Conservation (phyloP, 345 rosid genomes). For the Salix caprea region DNA sequence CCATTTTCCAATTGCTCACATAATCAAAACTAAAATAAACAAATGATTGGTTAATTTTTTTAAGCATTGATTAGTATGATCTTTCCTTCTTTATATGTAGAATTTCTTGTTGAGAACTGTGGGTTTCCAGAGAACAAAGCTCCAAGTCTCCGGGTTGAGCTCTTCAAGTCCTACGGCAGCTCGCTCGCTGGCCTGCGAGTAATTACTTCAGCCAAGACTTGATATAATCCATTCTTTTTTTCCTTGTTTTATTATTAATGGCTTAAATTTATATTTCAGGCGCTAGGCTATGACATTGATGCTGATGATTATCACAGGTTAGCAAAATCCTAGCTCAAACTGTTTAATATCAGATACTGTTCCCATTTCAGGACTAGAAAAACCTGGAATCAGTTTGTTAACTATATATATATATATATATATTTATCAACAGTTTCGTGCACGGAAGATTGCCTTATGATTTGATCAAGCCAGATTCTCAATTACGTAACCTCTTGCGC, state of each 20-base stretch:
- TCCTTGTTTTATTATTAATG: not conserved
- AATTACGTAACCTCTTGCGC: slow-evolving; percentile 53
- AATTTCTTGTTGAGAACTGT: slow-evolving; percentile 65
- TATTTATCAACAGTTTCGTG: slow-evolving; percentile 53
- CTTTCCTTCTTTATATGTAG: slow-evolving; percentile 21
- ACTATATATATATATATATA: not conserved
- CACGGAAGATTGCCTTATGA: slow-evolving; percentile 94
- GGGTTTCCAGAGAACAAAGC: slow-evolving; percentile 63
- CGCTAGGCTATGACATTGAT: slow-evolving; percentile 61
- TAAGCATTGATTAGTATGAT: not conserved
- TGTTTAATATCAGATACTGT: not conserved
- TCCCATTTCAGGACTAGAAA: not conserved
- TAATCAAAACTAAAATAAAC: not conserved
- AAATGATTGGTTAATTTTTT: not conserved
- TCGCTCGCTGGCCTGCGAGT: slow-evolving; percentile 92
- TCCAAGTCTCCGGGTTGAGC: slow-evolving; percentile 57
- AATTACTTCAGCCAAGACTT: not conserved
- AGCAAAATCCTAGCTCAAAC: not conserved
- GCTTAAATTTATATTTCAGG: slow-evolving; percentile 35
- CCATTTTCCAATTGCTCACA: not conserved
- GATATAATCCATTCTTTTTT: not conserved
- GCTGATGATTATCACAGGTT: slow-evolving; percentile 92
- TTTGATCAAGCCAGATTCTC: slow-evolving; percentile 60
- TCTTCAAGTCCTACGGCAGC: slow-evolving; percentile 84
- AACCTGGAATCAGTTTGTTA: not conserved